phyloP scores from a whole-genome alignment of 1,284 basidiomycete species.

The Entoloma clypeatum region DNA sequence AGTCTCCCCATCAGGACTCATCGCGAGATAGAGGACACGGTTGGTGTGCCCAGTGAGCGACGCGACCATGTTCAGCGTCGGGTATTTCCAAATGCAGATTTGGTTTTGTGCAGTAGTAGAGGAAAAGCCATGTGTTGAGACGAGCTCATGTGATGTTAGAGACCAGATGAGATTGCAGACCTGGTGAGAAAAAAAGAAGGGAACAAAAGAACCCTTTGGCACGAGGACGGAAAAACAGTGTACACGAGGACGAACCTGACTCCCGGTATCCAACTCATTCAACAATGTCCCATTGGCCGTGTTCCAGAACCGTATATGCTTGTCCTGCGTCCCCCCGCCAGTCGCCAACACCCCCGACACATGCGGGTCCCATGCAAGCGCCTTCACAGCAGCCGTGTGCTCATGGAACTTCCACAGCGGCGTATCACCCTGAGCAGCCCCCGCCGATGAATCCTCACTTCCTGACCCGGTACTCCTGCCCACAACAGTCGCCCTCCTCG shows the following conservation, averaged over 20 bases:
- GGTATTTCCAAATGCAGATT: slow-evolving; percentile 98
- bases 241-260: slow-evolving; percentile 61
- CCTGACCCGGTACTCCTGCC: slow-evolving; percentile 16
- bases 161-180: slow-evolving; percentile 99
- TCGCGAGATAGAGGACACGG: slow-evolving; percentile 92
- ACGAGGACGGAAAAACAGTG: neutral
- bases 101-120: slow-evolving; percentile 94
- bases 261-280: slow-evolving; percentile 87
- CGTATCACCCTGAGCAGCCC: slow-evolving; percentile 37
- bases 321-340: slow-evolving; percentile 97
- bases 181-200: slow-evolving; percentile 38
- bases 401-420: slow-evolving; percentile 95
- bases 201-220: neutral
- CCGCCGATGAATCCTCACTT: slow-evolving; percentile 28
- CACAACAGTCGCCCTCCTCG: slow-evolving; percentile 38
- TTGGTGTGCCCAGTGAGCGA: slow-evolving; percentile 93
- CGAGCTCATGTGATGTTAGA: slow-evolving; percentile 91
- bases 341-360: slow-evolving; percentile 88
- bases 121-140: slow-evolving; percentile 97
- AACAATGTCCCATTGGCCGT: slow-evolving; percentile 83
- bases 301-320: slow-evolving; percentile 98
- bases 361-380: slow-evolving; percentile 97
- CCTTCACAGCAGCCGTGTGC: slow-evolving; percentile 96
- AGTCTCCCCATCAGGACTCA: slow-evolving; percentile 96
- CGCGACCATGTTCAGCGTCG: slow-evolving; percentile 88